Conservation (phyloP, 176 grass and related monocot genomes). For the Elaeis guineensis region DNA sequence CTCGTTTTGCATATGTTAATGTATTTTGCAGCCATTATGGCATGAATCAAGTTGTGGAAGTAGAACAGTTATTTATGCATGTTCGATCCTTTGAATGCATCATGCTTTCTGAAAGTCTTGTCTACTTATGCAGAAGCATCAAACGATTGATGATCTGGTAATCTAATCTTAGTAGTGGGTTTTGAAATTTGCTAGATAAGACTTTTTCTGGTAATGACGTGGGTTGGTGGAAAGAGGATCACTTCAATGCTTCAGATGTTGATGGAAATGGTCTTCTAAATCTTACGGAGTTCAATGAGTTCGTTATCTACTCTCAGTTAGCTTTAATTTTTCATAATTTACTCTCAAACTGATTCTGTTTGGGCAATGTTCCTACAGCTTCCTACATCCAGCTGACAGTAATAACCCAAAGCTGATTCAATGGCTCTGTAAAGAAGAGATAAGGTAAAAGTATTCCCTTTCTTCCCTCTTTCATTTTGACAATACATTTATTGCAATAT, state of each 20-base stretch:
- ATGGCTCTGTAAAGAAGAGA: slow-evolving; percentile 73
- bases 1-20: too few relatives aligned
- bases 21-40: too few relatives aligned
- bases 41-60: too few relatives aligned
- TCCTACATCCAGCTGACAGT: slow-evolving; percentile 72
- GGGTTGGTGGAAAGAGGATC: slow-evolving; percentile 78
- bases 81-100: too few relatives aligned
- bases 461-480: background rate
- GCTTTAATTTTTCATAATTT: background rate
- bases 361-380: slow-evolving; percentile 33
- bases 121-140: too few relatives aligned
- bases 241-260: slow-evolving; percentile 74
- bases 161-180: too few relatives aligned
- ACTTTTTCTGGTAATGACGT: slow-evolving; percentile 8
- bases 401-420: slow-evolving; percentile 55
- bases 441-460: slow-evolving; percentile 36
- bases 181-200: too few relatives aligned
- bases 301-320: slow-evolving; percentile 4
- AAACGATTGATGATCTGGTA: too few relatives aligned
- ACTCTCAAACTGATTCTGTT: background rate
- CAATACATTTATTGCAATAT: background rate
- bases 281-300: slow-evolving; percentile 75
- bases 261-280: slow-evolving; percentile 63
- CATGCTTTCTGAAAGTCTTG: too few relatives aligned
- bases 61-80: too few relatives aligned